These are phyloP conservation scores for Tarenaya hassleriana DNA, from an alignment of 345 rosid species.

Conservation along the genomic window DNA sequence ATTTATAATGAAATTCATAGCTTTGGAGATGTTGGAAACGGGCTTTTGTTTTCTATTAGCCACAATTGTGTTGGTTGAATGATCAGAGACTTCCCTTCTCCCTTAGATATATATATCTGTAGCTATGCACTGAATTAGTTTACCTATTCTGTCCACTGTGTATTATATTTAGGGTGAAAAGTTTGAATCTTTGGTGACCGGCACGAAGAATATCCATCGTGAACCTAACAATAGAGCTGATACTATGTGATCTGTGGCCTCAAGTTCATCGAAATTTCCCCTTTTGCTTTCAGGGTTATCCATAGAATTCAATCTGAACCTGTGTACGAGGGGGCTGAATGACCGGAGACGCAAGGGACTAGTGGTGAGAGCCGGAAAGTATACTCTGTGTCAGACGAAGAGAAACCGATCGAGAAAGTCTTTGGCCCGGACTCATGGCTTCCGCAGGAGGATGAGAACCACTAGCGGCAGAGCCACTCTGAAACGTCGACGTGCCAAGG, in stretches of 20 bases:
- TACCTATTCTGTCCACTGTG: not conserved
- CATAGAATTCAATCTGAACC: slow-evolving; percentile 46
- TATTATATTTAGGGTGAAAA: not conserved
- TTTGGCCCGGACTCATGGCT: slow-evolving; percentile 90
- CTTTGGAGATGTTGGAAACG: no score
- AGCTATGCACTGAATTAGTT: no score
- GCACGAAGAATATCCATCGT: no score
- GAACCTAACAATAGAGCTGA: not conserved
- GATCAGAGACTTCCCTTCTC: not conserved
- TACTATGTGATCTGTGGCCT: slow-evolving; percentile 1
- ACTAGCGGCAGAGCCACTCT: slow-evolving; percentile 79
- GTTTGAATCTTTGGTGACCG: no score
- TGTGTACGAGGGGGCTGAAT: slow-evolving; percentile 27
- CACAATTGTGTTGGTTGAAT: not conserved
- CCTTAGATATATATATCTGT: not conserved
- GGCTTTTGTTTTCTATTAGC: no score
- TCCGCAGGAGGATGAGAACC: slow-evolving; percentile 80
- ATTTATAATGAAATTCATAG: no score
- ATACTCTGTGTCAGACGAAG: slow-evolving; percentile 80
- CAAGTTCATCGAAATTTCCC: not conserved
- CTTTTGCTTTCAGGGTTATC: slow-evolving; percentile 50
- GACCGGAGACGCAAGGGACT: slow-evolving; percentile 42
- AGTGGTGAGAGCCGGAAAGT: slow-evolving; percentile 87
- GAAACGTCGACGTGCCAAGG: slow-evolving; percentile 89
- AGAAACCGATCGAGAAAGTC: slow-evolving; percentile 90